phyloP scores from a whole-genome alignment of 164 flowering plant species.

The Buxus sempervirens region DNA sequence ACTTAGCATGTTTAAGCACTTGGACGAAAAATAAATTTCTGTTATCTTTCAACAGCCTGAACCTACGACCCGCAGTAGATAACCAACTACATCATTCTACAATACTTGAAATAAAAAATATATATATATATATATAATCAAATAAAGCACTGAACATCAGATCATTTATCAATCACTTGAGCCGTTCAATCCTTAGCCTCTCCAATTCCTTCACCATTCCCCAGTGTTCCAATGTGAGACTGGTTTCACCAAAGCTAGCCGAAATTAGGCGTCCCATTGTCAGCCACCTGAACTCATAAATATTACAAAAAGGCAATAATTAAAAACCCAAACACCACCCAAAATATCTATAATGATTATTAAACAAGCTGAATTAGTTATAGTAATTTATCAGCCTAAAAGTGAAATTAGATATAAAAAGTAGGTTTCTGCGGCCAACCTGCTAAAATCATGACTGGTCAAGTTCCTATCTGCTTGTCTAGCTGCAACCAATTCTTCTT shows the following conservation, averaged over 20 bases:
- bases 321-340: not conserved
- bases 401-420: too few species aligned
- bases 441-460: conserved; percentile 71
- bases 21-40: too few species aligned
- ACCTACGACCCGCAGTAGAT: too few species aligned
- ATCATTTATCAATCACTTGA: conserved; percentile 25
- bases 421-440: conserved; percentile 31
- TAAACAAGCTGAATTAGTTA: too few species aligned
- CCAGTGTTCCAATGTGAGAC: conserved; percentile 77
- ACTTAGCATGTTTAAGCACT: too few species aligned
- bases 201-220: conserved; percentile 88
- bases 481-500: conserved; percentile 83
- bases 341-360: too few species aligned
- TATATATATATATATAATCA: too few species aligned
- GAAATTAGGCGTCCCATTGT: conserved; percentile 85
- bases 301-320: not conserved
- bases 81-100: too few species aligned
- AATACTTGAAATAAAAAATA: too few species aligned
- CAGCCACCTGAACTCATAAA: conserved; percentile 52
- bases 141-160: too few species aligned
- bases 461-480: conserved; percentile 76
- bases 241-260: conserved; percentile 68
- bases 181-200: conserved; percentile 65
- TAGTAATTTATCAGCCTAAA: not conserved
- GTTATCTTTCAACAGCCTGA: too few species aligned